Percentiles rank a stretch among this genome's conserved stretches.
These are phyloP conservation scores for Panellus pusillus DNA, from an alignment of 768 basidiomycete species.

Conservation along the genomic window DNA sequence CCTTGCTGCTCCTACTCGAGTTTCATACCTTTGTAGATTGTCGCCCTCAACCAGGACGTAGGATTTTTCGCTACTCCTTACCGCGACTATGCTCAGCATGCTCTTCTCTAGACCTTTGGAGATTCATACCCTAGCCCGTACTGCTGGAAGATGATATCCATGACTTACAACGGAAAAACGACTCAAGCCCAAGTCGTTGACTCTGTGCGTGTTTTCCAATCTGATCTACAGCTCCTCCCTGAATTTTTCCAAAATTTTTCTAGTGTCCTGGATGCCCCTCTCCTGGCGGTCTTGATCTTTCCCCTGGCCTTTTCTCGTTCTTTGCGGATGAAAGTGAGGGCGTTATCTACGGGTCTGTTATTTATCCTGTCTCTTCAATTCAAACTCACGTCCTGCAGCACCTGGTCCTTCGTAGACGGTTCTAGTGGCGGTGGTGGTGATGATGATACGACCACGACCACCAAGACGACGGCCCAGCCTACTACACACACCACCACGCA, in stretches of 20 bases:
- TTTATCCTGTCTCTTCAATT: no score
- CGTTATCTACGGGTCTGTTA: slow-evolving; percentile 48
- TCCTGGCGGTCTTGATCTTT: slow-evolving; percentile 64
- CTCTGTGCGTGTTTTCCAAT: slow-evolving; percentile 14
- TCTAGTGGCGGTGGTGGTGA: slow-evolving; percentile 27
- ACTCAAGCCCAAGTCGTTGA: slow-evolving; percentile 61
- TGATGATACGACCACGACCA: slow-evolving; percentile 21
- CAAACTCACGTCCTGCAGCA: neutral
- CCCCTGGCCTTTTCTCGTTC: slow-evolving; percentile 61
- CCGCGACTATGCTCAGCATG: neutral
- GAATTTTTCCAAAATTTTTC: neutral
- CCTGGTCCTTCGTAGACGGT: slow-evolving; percentile 56
- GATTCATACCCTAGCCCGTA: slow-evolving; percentile 52
- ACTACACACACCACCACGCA: slow-evolving; percentile 26
- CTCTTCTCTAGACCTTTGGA: slow-evolving; percentile 2
- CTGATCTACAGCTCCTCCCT: neutral
- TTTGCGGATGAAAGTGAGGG: slow-evolving; percentile 53
- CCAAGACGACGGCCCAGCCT: slow-evolving; percentile 16
- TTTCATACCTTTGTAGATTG: slow-evolving; percentile 39
- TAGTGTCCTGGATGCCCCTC: slow-evolving; percentile 69
- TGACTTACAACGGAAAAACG: slow-evolving; percentile 61
- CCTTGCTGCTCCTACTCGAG: neutral
- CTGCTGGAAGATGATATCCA: slow-evolving; percentile 62
- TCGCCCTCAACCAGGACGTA: slow-evolving; percentile 49
- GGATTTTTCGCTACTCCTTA: slow-evolving; percentile 8